These are phyloP conservation scores for Lachancea lanzarotensis DNA, from an alignment of 805 yeast genomes.

Conservation along the genomic window DNA sequence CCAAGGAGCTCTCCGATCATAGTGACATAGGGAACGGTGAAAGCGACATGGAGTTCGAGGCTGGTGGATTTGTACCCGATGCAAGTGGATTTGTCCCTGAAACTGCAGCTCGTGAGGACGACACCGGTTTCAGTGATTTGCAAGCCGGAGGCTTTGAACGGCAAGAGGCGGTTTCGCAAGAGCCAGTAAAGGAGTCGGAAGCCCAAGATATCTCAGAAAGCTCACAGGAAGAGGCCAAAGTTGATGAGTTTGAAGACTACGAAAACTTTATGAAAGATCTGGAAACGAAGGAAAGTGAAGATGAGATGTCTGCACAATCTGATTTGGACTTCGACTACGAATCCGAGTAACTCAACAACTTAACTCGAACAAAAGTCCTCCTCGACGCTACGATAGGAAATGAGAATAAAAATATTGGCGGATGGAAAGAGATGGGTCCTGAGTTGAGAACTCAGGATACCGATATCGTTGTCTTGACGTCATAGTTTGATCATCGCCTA, in stretches of 20 bases:
- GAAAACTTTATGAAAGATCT: slow-evolving; percentile 32
- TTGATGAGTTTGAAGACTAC: slow-evolving; percentile 17
- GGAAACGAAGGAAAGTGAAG: slow-evolving; percentile 27
- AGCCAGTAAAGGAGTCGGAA: not conserved
- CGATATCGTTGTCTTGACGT: too few relatives aligned
- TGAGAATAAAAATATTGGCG: not conserved
- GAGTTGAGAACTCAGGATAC: too few relatives aligned
- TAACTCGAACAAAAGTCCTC: too few relatives aligned
- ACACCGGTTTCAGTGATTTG: not conserved
- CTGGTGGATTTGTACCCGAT: slow-evolving; percentile 8
- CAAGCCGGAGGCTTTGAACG: slow-evolving; percentile 6
- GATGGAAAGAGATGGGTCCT: too few relatives aligned
- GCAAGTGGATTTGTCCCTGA: slow-evolving; percentile 6
- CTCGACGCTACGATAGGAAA: too few relatives aligned
- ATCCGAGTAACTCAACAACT: slow-evolving; percentile 3
- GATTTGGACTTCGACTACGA: slow-evolving; percentile 10
- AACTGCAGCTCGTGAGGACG: not conserved
- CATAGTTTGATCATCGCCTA: not conserved
- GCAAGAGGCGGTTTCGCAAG: not conserved
- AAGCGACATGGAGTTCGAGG: slow-evolving; percentile 1
- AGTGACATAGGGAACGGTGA: not conserved
- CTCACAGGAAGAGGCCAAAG: not conserved
- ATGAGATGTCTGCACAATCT: not conserved
- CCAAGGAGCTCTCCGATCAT: not conserved
- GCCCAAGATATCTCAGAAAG: not conserved